Conservation (phyloP, 2,329 filamentous ascomycete species). For the Aureobasidium sp. region DNA sequence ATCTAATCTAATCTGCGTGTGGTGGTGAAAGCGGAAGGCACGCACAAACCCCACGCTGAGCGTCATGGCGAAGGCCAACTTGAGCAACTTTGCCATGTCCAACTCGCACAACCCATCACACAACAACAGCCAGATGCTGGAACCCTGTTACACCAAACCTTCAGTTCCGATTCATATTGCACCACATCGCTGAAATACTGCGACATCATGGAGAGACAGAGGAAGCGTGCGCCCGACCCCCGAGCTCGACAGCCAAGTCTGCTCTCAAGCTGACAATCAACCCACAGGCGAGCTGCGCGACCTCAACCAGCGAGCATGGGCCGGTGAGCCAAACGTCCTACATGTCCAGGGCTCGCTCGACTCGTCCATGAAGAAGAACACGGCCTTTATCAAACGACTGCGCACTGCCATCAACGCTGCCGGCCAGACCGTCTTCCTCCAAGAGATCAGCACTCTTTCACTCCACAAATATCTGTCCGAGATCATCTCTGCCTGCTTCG, state of each 20-base stretch:
- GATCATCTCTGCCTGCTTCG: constrained; percentile 91
- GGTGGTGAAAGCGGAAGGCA: no score
- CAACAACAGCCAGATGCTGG: constrained; percentile 9
- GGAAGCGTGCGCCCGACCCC: constrained; percentile 37
- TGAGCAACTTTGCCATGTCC: no score
- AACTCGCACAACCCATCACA: not conserved
- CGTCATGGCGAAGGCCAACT: no score
- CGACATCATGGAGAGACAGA: constrained; percentile 42
- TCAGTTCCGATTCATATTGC: not conserved
- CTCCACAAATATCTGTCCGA: constrained; percentile 96
- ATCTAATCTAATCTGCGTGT: no score
- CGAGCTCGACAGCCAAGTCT: not conserved
- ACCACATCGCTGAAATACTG: constrained; percentile 8
- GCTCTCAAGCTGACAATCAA: constrained; percentile 13
- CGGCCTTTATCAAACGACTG: constrained; percentile 92
- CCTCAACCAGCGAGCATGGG: constrained; percentile 82
- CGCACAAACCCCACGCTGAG: no score
- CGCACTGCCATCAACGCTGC: constrained; percentile 79
- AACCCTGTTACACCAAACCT: not conserved
- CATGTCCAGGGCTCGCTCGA: constrained; percentile 73
- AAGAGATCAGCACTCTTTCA: constrained; percentile 84
- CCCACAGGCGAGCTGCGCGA: constrained; percentile 78
- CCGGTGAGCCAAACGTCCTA: constrained; percentile 80
- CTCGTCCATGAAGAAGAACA: constrained; percentile 96
- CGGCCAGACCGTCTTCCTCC: constrained; percentile 73